phyloP scores from a whole-genome alignment of 2,329 filamentous ascomycete species.

The Cryphonectria naterciae region DNA sequence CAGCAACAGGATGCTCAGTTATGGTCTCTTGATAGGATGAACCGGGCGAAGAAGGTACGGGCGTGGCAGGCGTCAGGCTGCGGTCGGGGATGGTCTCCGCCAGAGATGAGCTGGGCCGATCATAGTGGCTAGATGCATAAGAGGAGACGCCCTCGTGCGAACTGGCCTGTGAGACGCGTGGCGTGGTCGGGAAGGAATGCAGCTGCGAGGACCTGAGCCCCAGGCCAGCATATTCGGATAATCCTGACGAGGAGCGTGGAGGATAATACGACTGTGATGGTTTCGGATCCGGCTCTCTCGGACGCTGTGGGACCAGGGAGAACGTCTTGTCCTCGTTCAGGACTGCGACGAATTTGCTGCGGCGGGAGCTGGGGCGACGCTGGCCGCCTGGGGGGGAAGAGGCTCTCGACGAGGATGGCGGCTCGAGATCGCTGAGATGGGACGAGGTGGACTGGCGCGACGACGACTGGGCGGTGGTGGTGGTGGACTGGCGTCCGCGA shows the following conservation, averaged over 20 bases:
- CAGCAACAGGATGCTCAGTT: conserved; percentile 39
- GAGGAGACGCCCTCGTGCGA: conserved; percentile 56
- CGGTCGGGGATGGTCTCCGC: conserved; percentile 48
- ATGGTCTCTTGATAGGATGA: conserved; percentile 39
- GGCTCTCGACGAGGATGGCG: conserved; percentile 32
- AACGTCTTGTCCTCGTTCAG: conserved; percentile 62
- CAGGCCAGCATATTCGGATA: conserved; percentile 29
- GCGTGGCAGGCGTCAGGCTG: conserved; percentile 43
- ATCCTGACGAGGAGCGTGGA: conserved; percentile 29
- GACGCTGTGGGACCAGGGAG: conserved; percentile 48
- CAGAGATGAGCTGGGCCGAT: conserved; percentile 52
- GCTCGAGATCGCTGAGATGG: conserved; percentile 33
- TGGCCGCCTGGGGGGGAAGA: conserved; percentile 31
- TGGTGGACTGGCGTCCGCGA: conserved; percentile 23
- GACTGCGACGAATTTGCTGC: conserved; percentile 53
- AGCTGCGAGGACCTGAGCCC: conserved; percentile 48
- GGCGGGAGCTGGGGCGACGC: conserved; percentile 43
- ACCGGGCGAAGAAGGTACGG: conserved; percentile 37
- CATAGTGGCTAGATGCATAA: conserved; percentile 49
- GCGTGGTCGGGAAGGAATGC: conserved; percentile 44
- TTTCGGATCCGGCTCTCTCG: conserved; percentile 26
- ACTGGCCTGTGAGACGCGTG: conserved; percentile 45
- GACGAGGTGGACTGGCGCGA: conserved; percentile 24
- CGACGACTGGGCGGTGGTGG: no score
- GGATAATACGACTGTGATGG: conserved; percentile 19